Evolutionary conservation across 305 asterid species (phyloP).

Genomic region (Plantago coronopus): DNA sequence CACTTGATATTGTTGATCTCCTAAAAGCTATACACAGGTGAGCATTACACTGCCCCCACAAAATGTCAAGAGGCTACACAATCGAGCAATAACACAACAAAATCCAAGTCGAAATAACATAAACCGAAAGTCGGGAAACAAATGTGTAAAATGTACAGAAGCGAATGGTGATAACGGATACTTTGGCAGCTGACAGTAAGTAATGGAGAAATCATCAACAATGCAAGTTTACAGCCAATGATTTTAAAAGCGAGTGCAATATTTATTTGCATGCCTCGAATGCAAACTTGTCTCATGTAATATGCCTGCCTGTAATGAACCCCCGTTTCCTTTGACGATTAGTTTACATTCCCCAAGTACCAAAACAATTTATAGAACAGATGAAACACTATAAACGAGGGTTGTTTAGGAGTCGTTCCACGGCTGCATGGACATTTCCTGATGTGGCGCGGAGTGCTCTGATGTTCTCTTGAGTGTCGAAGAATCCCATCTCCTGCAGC

Average conservation of each 20-base stretch:
- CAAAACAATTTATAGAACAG: constrained; percentile 19
- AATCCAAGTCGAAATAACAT: too few relatives aligned
- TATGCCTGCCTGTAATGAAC: constrained; percentile 29
- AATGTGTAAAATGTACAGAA: too few relatives aligned
- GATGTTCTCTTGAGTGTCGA: constrained; percentile 52
- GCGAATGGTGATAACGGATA: neutral
- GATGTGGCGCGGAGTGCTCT: constrained; percentile 54
- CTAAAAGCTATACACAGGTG: too few relatives aligned
- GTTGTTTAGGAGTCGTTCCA: constrained; percentile 52
- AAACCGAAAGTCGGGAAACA: too few relatives aligned
- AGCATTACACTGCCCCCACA: too few relatives aligned
- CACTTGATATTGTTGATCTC: too few relatives aligned
- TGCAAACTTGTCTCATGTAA: constrained; percentile 27
- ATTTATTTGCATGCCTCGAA: constrained; percentile 32
- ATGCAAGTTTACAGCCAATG: constrained; percentile 23
- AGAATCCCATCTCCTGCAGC: constrained; percentile 63
- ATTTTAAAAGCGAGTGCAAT: constrained; percentile 5
- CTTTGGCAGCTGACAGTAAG: neutral
- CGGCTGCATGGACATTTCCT: constrained; percentile 65
- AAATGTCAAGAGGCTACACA: too few relatives aligned
- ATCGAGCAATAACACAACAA: too few relatives aligned
- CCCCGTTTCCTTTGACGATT: constrained; percentile 18
- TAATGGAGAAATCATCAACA: constrained; percentile 1
- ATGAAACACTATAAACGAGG: constrained; percentile 27
- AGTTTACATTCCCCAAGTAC: constrained; percentile 23